Evolutionary conservation across 164 flowering plant genomes (phyloP).

Genomic region (Platanus orientalis): DNA sequence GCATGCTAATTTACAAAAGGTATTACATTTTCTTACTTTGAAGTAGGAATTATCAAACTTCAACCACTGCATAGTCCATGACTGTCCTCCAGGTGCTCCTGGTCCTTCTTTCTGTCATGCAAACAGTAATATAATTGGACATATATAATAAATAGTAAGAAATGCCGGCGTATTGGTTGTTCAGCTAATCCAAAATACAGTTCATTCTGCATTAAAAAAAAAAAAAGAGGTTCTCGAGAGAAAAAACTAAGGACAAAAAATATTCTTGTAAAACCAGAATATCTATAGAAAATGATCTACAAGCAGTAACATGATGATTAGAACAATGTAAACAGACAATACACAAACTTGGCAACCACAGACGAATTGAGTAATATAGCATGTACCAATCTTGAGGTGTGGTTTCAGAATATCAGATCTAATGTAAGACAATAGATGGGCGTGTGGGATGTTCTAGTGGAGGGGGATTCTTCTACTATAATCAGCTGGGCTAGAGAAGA

Average conservation of each 20-base stretch:
- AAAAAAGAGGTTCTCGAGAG: background rate
- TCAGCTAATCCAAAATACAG: too few species aligned
- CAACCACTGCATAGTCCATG: conserved; percentile 96
- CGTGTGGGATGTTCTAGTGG: too few species aligned
- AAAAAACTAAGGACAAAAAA: background rate
- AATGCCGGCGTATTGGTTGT: background rate
- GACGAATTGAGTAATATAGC: too few species aligned
- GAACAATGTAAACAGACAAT: too few species aligned
- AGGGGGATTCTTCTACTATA: too few species aligned
- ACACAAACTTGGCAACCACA: too few species aligned
- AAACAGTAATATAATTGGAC: background rate
- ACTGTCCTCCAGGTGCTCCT: conserved; percentile 97
- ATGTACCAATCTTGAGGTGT: too few species aligned
- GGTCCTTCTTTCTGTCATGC: conserved; percentile 91
- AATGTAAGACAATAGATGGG: too few species aligned
- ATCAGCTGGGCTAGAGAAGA: too few species aligned
- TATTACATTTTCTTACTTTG: conserved; percentile 43
- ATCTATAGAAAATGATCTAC: background rate
- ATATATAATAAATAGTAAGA: background rate
- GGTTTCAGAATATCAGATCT: too few species aligned
- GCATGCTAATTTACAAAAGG: background rate
- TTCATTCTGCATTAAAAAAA: background rate
- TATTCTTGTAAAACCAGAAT: background rate
- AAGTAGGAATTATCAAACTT: conserved; percentile 98
- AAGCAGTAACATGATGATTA: background rate